phyloP scores from a whole-genome alignment of 2,329 filamentous ascomycete species.

The Diaporthe australafricana region DNA sequence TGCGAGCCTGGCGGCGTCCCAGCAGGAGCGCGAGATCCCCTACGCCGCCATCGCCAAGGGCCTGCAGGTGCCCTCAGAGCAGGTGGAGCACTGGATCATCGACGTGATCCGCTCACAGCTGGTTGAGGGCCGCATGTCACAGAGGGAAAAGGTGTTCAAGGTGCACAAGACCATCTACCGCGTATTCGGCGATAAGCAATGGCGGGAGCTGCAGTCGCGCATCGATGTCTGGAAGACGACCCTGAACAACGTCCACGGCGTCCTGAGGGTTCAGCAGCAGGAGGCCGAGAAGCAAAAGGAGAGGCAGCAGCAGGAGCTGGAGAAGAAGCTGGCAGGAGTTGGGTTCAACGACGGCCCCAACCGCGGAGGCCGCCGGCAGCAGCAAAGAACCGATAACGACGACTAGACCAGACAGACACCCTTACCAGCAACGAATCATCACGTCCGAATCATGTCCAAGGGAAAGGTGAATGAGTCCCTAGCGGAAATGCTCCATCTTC shows the following conservation, averaged over 20 bases:
- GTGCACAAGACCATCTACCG: slow-evolving; percentile 97
- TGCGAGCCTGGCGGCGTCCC: slow-evolving; percentile 87
- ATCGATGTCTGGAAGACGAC: slow-evolving; percentile 92
- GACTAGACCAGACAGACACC: slow-evolving; percentile 25
- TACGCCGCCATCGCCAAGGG: slow-evolving; percentile 88
- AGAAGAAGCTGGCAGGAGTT: slow-evolving; percentile 67
- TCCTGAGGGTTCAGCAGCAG: slow-evolving; percentile 84
- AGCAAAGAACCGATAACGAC: slow-evolving; percentile 38
- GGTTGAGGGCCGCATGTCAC: slow-evolving; percentile 95
- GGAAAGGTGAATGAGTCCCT: not conserved
- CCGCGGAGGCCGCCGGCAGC: slow-evolving; percentile 42
- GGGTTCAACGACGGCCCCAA: slow-evolving; percentile 49
- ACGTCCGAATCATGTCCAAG: slow-evolving; percentile 19
- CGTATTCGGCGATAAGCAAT: slow-evolving; percentile 98
- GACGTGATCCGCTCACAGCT: slow-evolving; percentile 96
- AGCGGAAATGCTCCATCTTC: slow-evolving; percentile 2
- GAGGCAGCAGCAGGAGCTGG: slow-evolving; percentile 73
- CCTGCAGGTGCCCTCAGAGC: slow-evolving; percentile 82
- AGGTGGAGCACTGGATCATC: slow-evolving; percentile 99
- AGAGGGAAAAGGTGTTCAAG: slow-evolving; percentile 91
- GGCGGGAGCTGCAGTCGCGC: slow-evolving; percentile 91
- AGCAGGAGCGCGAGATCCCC: slow-evolving; percentile 86
- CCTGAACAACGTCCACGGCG: slow-evolving; percentile 80
- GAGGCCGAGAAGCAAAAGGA: slow-evolving; percentile 86
- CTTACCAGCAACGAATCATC: not conserved